Evolutionary conservation across 306 rosid genomes (phyloP).

Genomic region (Prosopis cineraria): DNA sequence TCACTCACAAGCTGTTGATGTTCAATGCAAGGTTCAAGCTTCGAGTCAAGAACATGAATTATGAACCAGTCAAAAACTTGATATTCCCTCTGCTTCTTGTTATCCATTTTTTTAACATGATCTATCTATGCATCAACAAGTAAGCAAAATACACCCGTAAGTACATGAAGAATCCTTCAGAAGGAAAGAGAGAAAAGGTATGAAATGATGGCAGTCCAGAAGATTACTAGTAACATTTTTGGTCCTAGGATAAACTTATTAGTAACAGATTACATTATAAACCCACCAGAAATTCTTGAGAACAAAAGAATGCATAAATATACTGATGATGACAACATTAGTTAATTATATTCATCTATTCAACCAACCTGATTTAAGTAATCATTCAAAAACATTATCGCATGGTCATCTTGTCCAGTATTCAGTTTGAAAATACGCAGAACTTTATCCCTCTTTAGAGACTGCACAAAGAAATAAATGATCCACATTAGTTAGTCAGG

Average conservation of each 20-base stretch:
- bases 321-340: background rate
- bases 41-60: constrained; percentile 63
- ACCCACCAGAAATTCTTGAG: constrained; percentile 17
- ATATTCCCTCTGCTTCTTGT: constrained; percentile 44
- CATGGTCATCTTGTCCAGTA: constrained; percentile 94
- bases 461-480: constrained; percentile 49
- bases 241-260: constrained; percentile 3
- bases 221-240: constrained; percentile 15
- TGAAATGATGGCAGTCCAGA: constrained; percentile 11
- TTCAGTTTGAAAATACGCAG: constrained; percentile 81
- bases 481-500: constrained; percentile 14
- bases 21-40: constrained; percentile 76
- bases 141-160: constrained; percentile 14
- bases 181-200: no score
- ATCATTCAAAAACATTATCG: constrained; percentile 82
- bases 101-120: constrained; percentile 60
- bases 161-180: constrained; percentile 29
- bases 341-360: background rate
- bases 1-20: constrained; percentile 93
- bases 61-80: constrained; percentile 82
- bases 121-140: constrained; percentile 64
- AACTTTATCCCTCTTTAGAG: constrained; percentile 76
- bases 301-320: background rate
- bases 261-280: constrained; percentile 17
- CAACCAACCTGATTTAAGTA: constrained; percentile 75